Conservation (phyloP, 1,284 basidiomycete species). For the Fomitopsis palustris region DNA sequence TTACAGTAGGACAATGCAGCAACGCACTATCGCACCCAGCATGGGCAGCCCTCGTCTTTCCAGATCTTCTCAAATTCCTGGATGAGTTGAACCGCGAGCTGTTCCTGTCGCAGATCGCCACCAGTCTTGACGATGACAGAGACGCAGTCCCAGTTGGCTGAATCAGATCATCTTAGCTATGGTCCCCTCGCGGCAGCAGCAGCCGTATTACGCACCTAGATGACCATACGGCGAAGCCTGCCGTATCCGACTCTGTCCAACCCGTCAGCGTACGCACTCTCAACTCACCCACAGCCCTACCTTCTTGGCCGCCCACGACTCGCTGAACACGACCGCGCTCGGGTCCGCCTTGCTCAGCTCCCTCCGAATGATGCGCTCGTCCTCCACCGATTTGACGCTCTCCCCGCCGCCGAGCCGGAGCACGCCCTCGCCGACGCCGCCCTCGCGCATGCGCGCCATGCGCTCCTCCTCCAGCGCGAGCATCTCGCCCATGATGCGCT, state of each 20-base stretch:
- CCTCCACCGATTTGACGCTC: constrained; percentile 69
- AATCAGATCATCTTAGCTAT: neutral
- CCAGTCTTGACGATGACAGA: constrained; percentile 99
- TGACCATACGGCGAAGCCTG: constrained; percentile 95
- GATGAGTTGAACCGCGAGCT: constrained; percentile 94
- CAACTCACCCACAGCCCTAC: constrained; percentile 33
- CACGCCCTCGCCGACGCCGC: constrained; percentile 52
- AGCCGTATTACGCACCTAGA: constrained; percentile 52
- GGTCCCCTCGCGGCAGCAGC: neutral
- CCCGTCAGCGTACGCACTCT: constrained; percentile 9
- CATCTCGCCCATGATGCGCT: constrained; percentile 99
- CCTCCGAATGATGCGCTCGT: constrained; percentile 88
- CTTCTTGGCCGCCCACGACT: constrained; percentile 95
- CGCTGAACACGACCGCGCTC: constrained; percentile 90
- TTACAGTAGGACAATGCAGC: neutral
- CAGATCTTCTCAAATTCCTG: constrained; percentile 92
- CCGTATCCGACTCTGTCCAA: constrained; percentile 76
- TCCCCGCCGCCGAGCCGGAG: constrained; percentile 43
- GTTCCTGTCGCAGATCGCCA: constrained; percentile 95
- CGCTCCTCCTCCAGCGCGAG: constrained; percentile 93
- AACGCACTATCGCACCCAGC: constrained; percentile 90
- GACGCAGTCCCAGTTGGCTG: constrained; percentile 81
- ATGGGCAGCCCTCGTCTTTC: constrained; percentile 87
- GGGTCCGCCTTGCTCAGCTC: constrained; percentile 98
- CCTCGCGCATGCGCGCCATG: constrained; percentile 90